Evolutionary conservation across 1,284 basidiomycete species (phyloP).

Genomic region (Ustilago crameri): DNA sequence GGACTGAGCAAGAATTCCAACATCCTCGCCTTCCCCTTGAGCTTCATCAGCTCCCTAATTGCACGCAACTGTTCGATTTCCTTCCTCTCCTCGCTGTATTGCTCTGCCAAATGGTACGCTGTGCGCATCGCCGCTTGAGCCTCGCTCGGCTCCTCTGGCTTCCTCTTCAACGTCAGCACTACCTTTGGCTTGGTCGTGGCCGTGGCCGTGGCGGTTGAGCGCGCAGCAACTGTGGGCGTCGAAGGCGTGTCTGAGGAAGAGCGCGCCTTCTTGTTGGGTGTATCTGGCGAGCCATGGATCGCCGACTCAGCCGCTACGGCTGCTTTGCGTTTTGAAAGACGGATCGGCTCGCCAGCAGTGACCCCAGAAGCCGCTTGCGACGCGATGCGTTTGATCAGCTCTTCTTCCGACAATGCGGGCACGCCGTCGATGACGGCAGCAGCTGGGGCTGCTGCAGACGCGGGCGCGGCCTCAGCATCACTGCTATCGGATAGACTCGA

Average conservation of each 20-base stretch:
- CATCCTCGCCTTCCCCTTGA: conserved; percentile 38
- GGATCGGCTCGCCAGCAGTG: conserved; percentile 22
- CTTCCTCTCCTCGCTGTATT: conserved; percentile 28
- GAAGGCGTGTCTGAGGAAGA: conserved; percentile 11
- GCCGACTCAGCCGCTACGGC: conserved; percentile 44
- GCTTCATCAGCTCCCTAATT: conserved; percentile 44
- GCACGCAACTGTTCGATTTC: conserved; percentile 59
- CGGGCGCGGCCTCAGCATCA: conserved; percentile 10
- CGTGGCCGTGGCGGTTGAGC: background rate
- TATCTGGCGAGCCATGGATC: conserved; percentile 19
- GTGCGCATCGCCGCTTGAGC: conserved; percentile 14
- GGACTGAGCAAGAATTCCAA: conserved; percentile 47
- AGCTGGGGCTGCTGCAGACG: background rate
- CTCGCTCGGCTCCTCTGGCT: background rate
- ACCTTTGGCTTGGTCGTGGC: conserved; percentile 3
- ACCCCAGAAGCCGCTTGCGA: conserved; percentile 29
- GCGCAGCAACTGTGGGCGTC: conserved; percentile 2
- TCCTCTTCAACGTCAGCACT: background rate
- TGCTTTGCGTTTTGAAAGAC: conserved; percentile 45
- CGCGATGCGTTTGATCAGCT: conserved; percentile 34
- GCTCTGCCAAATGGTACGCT: conserved; percentile 26
- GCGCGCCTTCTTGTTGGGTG: conserved; percentile 27
- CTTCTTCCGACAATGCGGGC: conserved; percentile 24
- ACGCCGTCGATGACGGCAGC: background rate
- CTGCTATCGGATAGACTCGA: conserved; percentile 38